Conservation (phyloP, 495 filamentous ascomycete genomes). For the Tricharina praecox region DNA sequence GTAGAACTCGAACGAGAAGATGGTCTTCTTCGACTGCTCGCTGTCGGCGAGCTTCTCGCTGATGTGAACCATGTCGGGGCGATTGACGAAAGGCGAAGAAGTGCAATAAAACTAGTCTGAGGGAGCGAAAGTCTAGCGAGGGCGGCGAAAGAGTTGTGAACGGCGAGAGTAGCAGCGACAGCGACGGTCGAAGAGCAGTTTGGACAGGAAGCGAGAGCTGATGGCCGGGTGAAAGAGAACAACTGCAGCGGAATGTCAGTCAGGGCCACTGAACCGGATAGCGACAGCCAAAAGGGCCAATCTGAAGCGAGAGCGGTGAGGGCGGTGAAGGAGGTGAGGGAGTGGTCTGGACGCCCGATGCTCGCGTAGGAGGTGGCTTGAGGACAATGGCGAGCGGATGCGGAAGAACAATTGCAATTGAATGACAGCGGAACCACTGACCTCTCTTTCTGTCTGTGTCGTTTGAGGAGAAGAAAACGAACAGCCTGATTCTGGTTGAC, state of each 20-base stretch:
- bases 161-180: background rate
- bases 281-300: background rate
- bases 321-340: background rate
- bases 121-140: background rate
- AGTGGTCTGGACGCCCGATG: background rate
- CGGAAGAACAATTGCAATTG: background rate
- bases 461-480: background rate
- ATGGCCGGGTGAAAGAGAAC: background rate
- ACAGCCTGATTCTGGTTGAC: background rate
- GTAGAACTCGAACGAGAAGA: slow-evolving; percentile 99
- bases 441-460: background rate
- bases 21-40: slow-evolving; percentile 45
- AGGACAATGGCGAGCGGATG: background rate
- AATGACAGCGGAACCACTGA: background rate
- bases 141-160: background rate
- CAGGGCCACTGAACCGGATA: background rate
- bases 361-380: background rate
- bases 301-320: background rate
- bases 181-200: background rate
- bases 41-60: slow-evolving; percentile 78
- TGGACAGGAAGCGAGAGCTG: background rate
- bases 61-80: slow-evolving; percentile 44
- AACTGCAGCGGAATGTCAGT: background rate
- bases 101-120: background rate
- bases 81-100: background rate